Conservation (phyloP, 2,329 filamentous ascomycete species). For the Epichloe coenophiala region DNA sequence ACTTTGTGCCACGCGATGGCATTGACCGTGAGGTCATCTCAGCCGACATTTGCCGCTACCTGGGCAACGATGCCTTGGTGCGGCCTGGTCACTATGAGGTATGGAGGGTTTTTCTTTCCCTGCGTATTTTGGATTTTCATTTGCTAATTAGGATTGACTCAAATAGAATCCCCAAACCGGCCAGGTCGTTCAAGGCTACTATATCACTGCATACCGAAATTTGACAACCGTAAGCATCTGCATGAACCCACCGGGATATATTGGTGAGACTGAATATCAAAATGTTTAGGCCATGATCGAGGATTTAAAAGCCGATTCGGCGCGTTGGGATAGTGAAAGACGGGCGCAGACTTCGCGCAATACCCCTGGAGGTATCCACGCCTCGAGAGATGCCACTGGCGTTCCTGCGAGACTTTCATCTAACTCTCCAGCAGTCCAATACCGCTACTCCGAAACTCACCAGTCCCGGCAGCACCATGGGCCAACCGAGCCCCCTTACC, state of each 20-base stretch:
- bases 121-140: too few relatives aligned
- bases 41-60: conserved; percentile 70
- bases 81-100: conserved; percentile 64
- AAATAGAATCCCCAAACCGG: conserved; percentile 38
- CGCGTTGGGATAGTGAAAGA: conserved; percentile 47
- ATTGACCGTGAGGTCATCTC: conserved; percentile 78
- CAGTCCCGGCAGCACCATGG: conserved; percentile 35
- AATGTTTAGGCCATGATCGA: conserved; percentile 46
- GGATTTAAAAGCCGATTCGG: conserved; percentile 48
- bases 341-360: conserved; percentile 40
- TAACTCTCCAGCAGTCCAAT: conserved; percentile 47
- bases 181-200: conserved; percentile 57
- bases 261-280: background rate
- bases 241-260: background rate
- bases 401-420: conserved; percentile 35
- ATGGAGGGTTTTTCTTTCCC: conserved; percentile 12
- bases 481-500: conserved; percentile 26
- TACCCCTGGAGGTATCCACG: conserved; percentile 43
- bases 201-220: conserved; percentile 67
- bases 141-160: background rate
- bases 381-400: conserved; percentile 36
- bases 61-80: conserved; percentile 70
- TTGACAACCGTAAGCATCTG: conserved; percentile 53
- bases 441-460: conserved; percentile 40
- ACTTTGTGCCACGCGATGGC: conserved; percentile 67